These are phyloP conservation scores for Suhomyces atakaporum DNA, from an alignment of 1,139 yeast genomes.

Conservation along the genomic window DNA sequence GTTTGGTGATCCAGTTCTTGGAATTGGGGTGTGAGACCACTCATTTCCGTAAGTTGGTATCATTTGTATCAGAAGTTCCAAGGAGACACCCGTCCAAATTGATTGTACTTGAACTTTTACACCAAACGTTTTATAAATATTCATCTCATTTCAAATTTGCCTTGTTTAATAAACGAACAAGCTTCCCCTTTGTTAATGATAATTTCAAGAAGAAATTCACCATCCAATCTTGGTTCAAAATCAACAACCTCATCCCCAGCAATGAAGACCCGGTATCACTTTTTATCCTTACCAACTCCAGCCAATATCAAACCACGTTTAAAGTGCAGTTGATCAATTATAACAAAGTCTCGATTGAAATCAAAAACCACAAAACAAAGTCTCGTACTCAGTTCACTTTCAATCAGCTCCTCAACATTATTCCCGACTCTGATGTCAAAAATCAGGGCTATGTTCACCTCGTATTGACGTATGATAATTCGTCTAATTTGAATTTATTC, in stretches of 20 bases:
- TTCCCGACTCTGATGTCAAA: neutral
- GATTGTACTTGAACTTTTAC: constrained; percentile 28
- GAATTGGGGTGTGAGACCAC: constrained; percentile 40
- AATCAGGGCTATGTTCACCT: constrained; percentile 35
- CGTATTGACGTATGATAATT: constrained; percentile 40
- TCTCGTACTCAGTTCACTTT: constrained; percentile 35
- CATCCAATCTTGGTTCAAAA: constrained; percentile 41
- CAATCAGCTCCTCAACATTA: constrained; percentile 30
- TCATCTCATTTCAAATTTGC: constrained; percentile 35
- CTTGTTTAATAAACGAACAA: constrained; percentile 25
- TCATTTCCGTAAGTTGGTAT: constrained; percentile 25
- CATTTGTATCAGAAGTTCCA: constrained; percentile 15
- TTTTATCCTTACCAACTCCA: constrained; percentile 33
- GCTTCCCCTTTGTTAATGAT: constrained; percentile 16
- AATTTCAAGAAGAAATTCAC: constrained; percentile 20
- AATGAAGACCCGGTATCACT: constrained; percentile 26
- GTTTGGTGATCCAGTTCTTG: constrained; percentile 30
- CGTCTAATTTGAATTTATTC: constrained; percentile 39
- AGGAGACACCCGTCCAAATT: constrained; percentile 17
- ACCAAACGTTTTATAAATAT: constrained; percentile 24
- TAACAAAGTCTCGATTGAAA: constrained; percentile 36
- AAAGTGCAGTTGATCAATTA: constrained; percentile 32
- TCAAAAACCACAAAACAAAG: constrained; percentile 26
- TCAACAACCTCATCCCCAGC: constrained; percentile 17
- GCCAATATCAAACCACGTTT: constrained; percentile 26